phyloP scores from a whole-genome alignment of 169 alveolate species.

The Plasmodium inui region DNA sequence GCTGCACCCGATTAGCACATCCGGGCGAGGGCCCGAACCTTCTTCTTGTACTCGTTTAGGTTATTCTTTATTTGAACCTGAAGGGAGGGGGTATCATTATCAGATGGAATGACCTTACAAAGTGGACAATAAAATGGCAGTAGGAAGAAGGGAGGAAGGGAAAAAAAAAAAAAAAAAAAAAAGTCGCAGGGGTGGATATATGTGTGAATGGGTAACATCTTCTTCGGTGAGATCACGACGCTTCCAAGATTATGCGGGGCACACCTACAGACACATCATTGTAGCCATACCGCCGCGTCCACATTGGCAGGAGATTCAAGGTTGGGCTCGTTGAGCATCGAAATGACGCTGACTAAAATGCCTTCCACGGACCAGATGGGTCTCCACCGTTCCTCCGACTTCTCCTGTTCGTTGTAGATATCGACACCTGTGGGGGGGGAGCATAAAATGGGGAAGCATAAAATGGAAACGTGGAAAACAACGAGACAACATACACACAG shows the following conservation, averaged over 20 bases:
- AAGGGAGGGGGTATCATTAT: background rate
- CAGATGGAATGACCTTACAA: background rate
- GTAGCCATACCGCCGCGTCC: slow-evolving; percentile 92
- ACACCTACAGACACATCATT: background rate
- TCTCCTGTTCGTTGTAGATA: slow-evolving; percentile 95
- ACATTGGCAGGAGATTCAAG: slow-evolving; percentile 97
- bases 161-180: slow-evolving; percentile 7
- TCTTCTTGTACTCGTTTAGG: slow-evolving; percentile 89
- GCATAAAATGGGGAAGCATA: background rate
- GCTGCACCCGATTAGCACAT: slow-evolving; percentile 41
- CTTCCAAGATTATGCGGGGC: background rate
- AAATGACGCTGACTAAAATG: slow-evolving; percentile 94
- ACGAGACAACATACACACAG: background rate
- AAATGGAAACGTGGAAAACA: background rate
- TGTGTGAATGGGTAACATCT: too few relatives aligned
- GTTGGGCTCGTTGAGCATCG: slow-evolving; percentile 98
- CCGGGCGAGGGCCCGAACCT: slow-evolving; percentile 90
- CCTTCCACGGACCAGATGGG: slow-evolving; percentile 98
- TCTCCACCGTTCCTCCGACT: slow-evolving; percentile 99
- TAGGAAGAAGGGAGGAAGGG: background rate
- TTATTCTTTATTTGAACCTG: slow-evolving; percentile 87
- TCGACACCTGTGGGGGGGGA: slow-evolving; percentile 81
- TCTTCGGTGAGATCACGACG: too few relatives aligned
- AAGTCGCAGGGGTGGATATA: too few relatives aligned
- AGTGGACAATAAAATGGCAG: background rate